Conservation (phyloP, 192 early-diverging fungal genomes). For the Coemansia furcata region DNA sequence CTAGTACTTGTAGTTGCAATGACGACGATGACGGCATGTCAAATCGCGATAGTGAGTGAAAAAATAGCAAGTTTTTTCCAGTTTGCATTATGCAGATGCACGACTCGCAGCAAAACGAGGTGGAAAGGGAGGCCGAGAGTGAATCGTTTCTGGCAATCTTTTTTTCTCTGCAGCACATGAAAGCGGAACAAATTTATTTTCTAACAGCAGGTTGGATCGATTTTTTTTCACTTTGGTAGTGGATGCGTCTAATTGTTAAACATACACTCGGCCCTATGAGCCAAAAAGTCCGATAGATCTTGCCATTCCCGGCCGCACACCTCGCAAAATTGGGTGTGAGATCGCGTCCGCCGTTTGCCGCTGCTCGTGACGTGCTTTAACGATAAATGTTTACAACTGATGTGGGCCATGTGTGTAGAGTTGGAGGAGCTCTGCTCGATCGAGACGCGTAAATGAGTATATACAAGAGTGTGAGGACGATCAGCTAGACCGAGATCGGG, state of each 20-base stretch:
- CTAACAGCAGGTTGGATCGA: not conserved
- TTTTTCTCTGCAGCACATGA: conserved; percentile 2
- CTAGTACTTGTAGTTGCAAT: not conserved
- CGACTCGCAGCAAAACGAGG: not conserved
- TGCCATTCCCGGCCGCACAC: conserved; percentile 30
- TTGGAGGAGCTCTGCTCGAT: not conserved
- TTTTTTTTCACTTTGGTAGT: not conserved
- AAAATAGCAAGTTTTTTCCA: not conserved
- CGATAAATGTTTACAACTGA: not conserved
- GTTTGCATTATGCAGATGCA: not conserved
- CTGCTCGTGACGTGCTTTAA: not conserved
- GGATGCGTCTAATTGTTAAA: conserved; percentile 6
- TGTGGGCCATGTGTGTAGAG: not conserved
- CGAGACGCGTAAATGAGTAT: not conserved
- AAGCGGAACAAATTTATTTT: not conserved
- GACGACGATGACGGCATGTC: not conserved
- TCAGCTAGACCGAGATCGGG: conserved; percentile 4
- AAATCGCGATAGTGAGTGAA: not conserved
- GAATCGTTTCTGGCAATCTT: conserved; percentile 6
- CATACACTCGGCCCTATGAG: conserved; percentile 39
- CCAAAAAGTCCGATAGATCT: conserved; percentile 35
- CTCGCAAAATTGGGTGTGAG: conserved; percentile 7
- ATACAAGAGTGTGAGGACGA: not conserved
- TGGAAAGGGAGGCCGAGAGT: not conserved
- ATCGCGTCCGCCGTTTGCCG: not conserved